Base-by-base conservation (phyloP, 352 stramenopile species). In the Pythium monospermum region DNA sequence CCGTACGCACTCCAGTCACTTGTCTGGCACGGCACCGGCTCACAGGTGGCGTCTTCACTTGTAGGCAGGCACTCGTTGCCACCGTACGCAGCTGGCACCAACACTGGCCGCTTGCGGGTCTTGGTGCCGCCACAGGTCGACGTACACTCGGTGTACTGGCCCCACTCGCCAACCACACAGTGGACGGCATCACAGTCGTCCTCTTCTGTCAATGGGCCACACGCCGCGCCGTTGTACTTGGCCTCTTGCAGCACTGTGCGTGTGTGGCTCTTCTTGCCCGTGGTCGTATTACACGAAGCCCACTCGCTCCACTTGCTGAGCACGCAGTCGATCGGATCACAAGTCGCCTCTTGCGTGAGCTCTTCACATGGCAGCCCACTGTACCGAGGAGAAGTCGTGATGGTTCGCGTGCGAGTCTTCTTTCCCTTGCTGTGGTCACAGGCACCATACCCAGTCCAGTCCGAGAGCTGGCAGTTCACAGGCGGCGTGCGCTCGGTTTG, bases 381-480 rank as follows among this genome's bases (percentile, higher is more conserved):
- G 40, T 85, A 87, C 26, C 76, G 36, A 38, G 78, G 68, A 2
- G 46, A 8, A 25, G 72, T 68, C 7, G 62, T 61, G 37, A 88
- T 67, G 3, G 16, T 55, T 6, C 77, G 68, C 0, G 63, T 67
- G 5, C 68, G 64, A 0, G 68, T 68, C 52, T 85, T 84, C 15
- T 61, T 62, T 0, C 58, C 54, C 0, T 6, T 57, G n/a, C 21
- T 35, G 16, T 53, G 7, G 33, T 84, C 65, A 27, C 76, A 85
- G 2, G 57, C 41, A 4, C 57, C 61, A 37, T 74, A 85, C 31
- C 56, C 60, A 27, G 26, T 73, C 78, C 78, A 90, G 18, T 61
- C 45, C 7, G 66, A 64, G 5, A 81, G 32, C 19, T 64, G 54
- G 36, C 78, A 90, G 59, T 87, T 75, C 3, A 85, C 59, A 0